Conservation (phyloP, 805 yeast genomes). For the Monosporozyma solicola region DNA sequence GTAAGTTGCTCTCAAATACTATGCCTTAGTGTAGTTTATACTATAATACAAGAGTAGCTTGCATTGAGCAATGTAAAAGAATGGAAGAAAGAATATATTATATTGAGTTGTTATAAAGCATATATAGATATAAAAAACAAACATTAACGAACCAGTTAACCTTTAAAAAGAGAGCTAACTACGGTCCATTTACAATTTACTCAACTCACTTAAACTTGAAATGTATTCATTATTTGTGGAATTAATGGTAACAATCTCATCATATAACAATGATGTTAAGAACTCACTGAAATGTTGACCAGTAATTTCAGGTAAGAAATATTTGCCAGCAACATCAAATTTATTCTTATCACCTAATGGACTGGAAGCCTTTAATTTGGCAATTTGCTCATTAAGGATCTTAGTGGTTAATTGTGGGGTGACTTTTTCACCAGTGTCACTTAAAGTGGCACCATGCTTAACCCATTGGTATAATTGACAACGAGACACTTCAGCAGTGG, state of each 20-base stretch:
- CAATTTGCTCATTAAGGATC: conserved; percentile 55
- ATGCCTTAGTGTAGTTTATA: too few relatives aligned
- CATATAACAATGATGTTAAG: conserved; percentile 67
- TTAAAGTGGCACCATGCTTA: conserved; percentile 51
- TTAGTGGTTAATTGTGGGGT: conserved; percentile 51
- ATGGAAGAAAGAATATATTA: too few relatives aligned
- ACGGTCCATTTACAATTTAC: background rate
- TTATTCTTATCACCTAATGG: conserved; percentile 45
- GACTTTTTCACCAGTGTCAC: conserved; percentile 49
- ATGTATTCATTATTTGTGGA: conserved; percentile 2
- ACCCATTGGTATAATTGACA: conserved; percentile 81
- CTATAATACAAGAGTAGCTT: too few relatives aligned
- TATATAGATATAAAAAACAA: too few relatives aligned
- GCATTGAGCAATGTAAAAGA: too few relatives aligned
- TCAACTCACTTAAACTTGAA: conserved; percentile 1
- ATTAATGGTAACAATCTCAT: conserved; percentile 37
- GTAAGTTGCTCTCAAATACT: too few relatives aligned
- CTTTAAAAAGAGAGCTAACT: too few relatives aligned
- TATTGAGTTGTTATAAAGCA: too few relatives aligned
- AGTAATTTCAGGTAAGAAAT: conserved; percentile 62
- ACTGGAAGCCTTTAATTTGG: conserved; percentile 38
- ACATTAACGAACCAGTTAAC: too few relatives aligned
- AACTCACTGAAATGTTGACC: conserved; percentile 70
- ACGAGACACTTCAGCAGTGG: conserved; percentile 81
- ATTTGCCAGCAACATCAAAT: conserved; percentile 58